phyloP scores from a whole-genome alignment of 768 basidiomycete genomes.

The Panaeolus papilionaceus region DNA sequence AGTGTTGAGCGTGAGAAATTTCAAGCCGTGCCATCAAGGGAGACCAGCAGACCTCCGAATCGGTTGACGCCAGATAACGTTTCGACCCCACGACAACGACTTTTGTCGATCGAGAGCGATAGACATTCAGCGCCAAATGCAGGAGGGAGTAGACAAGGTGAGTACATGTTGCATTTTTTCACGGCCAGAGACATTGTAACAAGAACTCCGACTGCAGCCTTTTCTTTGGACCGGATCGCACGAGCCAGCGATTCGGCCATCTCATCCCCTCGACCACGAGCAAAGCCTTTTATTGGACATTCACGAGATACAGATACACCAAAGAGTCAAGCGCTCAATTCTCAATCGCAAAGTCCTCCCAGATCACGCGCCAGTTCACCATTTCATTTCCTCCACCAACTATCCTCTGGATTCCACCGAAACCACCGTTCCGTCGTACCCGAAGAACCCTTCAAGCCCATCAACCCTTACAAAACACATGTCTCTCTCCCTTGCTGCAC shows the following conservation, averaged over 20 bases:
- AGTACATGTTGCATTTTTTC: constrained; percentile 17
- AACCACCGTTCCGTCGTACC: constrained; percentile 34
- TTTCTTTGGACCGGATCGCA: constrained; percentile 24
- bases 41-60: constrained; percentile 10
- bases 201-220: neutral
- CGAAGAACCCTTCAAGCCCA: constrained; percentile 62
- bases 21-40: constrained; percentile 2
- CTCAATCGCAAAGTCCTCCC: constrained; percentile 46
- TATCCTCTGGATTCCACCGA: constrained; percentile 54
- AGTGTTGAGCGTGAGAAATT: constrained; percentile 28
- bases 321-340: constrained; percentile 30
- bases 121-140: constrained; percentile 45
- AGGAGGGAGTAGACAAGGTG: constrained; percentile 48
- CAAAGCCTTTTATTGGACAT: constrained; percentile 31
- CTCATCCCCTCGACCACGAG: constrained; percentile 39
- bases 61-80: constrained; percentile 36
- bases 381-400: constrained; percentile 60
- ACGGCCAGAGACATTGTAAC: neutral
- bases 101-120: constrained; percentile 45
- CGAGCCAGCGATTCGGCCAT: constrained; percentile 41
- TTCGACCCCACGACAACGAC: constrained; percentile 42
- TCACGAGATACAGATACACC: constrained; percentile 23
- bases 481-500: constrained; percentile 25
- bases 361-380: constrained; percentile 66
- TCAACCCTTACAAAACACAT: constrained; percentile 56